Conservation (phyloP, 352 stramenopile species). For the Globisporangium parvum region DNA sequence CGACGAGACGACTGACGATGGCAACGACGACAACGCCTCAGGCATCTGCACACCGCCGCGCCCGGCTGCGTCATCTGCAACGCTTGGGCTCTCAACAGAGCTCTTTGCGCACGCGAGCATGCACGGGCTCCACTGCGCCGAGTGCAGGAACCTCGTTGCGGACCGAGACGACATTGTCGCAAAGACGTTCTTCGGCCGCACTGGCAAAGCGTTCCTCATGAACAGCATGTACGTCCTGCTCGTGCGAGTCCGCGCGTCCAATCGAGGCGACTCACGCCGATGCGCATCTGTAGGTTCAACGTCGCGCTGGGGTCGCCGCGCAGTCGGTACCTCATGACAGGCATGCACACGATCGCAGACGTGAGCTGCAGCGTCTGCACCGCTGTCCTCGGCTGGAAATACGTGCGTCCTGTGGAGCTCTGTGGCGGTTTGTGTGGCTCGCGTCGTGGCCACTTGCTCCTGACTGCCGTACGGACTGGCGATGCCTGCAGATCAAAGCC, state of each 20-base stretch:
- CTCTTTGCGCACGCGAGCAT: constrained; percentile 41
- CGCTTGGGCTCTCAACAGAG: constrained; percentile 33
- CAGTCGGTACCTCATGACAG: constrained; percentile 75
- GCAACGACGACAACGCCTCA: background rate
- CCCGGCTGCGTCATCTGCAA: background rate
- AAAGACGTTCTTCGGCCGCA: constrained; percentile 75
- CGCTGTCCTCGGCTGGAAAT: constrained; percentile 77
- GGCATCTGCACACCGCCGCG: background rate
- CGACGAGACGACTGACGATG: background rate
- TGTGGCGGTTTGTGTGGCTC: too few relatives aligned
- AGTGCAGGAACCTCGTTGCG: constrained; percentile 57
- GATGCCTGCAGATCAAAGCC: constrained; percentile 45
- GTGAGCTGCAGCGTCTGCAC: constrained; percentile 58
- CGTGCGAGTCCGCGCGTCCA: background rate
- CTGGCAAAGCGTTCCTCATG: constrained; percentile 70
- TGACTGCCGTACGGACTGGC: too few relatives aligned
- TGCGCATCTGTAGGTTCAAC: constrained; percentile 47
- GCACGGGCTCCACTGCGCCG: constrained; percentile 51
- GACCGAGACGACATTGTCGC: constrained; percentile 67
- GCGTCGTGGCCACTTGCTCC: too few relatives aligned
- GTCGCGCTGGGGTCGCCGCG: constrained; percentile 43
- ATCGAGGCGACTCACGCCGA: background rate
- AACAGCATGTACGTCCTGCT: constrained; percentile 58
- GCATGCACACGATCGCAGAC: constrained; percentile 75
- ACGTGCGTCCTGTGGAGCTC: constrained; percentile 27